Percentiles rank a stretch among this genome's conserved stretches.
These are phyloP conservation scores for Seminavis robusta DNA, from an alignment of 108 stramenopile genomes.

Conservation along the genomic window DNA sequence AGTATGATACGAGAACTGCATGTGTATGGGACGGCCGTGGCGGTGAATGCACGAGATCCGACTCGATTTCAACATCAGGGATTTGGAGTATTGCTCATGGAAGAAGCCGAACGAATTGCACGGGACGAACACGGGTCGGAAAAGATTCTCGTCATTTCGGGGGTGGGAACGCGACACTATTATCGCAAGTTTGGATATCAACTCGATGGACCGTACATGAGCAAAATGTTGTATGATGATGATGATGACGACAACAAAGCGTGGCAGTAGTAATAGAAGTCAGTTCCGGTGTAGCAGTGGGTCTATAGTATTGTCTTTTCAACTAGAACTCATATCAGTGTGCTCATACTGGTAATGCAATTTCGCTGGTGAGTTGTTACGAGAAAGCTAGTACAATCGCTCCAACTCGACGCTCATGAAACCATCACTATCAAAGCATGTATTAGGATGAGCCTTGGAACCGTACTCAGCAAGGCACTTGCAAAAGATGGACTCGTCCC, in stretches of 20 bases:
- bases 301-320: too few relatives aligned
- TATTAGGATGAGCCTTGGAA: too few relatives aligned
- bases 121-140: conserved; percentile 86
- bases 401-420: too few relatives aligned
- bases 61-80: conserved; percentile 96
- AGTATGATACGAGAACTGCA: conserved; percentile 93
- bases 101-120: conserved; percentile 94
- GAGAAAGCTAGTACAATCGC: too few relatives aligned
- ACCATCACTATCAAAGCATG: too few relatives aligned
- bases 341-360: too few relatives aligned
- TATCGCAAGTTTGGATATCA: conserved; percentile 94
- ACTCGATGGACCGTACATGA: conserved; percentile 90
- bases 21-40: conserved; percentile 95
- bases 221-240: conserved; percentile 45
- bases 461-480: too few relatives aligned
- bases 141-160: conserved; percentile 92
- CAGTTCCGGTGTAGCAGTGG: too few relatives aligned
- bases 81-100: conserved; percentile 92
- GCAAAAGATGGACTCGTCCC: too few relatives aligned
- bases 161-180: conserved; percentile 95
- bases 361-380: too few relatives aligned
- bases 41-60: conserved; percentile 82
- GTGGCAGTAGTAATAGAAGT: neutral
- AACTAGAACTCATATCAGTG: too few relatives aligned
- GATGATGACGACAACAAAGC: conserved; percentile 3